Base-by-base conservation (phyloP, 805 yeast species). In the Metschnikowia similis region DNA sequence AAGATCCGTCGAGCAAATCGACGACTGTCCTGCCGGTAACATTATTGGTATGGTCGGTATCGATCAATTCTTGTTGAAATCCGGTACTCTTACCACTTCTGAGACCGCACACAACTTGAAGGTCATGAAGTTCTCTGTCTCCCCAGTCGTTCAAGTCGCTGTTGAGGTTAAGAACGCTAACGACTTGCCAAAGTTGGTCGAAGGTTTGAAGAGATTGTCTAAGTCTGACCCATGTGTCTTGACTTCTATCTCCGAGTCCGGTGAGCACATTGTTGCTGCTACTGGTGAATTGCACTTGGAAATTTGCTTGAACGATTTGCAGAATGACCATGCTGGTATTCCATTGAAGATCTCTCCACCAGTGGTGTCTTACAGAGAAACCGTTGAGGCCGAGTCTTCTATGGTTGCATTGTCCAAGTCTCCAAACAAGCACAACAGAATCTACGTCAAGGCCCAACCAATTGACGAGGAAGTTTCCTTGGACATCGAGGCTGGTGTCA, bases 11-110 rank as follows among this genome's bases (percentile, higher is more conserved):
- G 99, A 92, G 84, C 89, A 92, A 73, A 92, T 92, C 70, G 98
- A 92, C 70, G 98, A 92, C 82, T 88, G 96, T 82, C 98, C 99
- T 75, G 97, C 98, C 67, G 99, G 99, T 89, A 92, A 92, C 96
- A 92, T 92, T 86, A 84, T 91, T 73, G 99, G 98, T 90, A 82
- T 92, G 76, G 98, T 92, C 70, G 99, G 99, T 91, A 88, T 92
- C 69, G 99, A 92, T 81, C 99, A 92, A 85, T 92, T 91, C 89
- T 87, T 92, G 81, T 88, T 92, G 80, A 92, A 92, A 83, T 88
- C 96, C 70, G 99, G 98, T 90, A 92, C 99, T 70, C 81, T 92
- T 71, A 94, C 99, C 81, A 92, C 97, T 75, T 97, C 79, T 72
- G 98, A 94, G 76, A 77, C 89, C 67, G 87, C 99, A 65, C 97